A percentile compares a stretch with the other conserved stretches of the same genome.
These are phyloP conservation scores for Fusarium compactum DNA, from an alignment of 2,329 filamentous ascomycete genomes.

Conservation along the genomic window DNA sequence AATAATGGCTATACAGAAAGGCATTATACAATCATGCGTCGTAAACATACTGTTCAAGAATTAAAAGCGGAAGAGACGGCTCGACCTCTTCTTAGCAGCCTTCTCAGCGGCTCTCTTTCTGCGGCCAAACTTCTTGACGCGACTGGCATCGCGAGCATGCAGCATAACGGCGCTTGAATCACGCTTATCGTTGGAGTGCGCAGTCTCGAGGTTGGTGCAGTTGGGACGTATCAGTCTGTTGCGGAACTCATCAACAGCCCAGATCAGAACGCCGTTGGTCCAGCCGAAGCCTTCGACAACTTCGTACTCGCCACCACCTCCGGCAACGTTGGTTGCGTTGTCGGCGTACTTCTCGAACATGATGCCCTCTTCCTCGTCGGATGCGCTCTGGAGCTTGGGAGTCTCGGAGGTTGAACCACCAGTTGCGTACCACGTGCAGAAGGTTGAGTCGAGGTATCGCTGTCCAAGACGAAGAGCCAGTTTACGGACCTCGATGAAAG, in stretches of 20 bases:
- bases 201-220: conserved; percentile 63
- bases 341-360: conserved; percentile 80
- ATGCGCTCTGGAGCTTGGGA: conserved; percentile 62
- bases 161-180: conserved; percentile 61
- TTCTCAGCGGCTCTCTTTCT: conserved; percentile 35
- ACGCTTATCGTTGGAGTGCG: conserved; percentile 52
- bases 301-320: conserved; percentile 75
- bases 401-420: conserved; percentile 69
- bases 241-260: conserved; percentile 72
- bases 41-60: not conserved
- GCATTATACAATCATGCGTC: conserved; percentile 6
- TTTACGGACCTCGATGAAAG: conserved; percentile 65
- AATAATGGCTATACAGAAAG: conserved; percentile 4
- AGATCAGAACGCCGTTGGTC: conserved; percentile 77
- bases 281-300: conserved; percentile 79
- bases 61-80: conserved; percentile 22
- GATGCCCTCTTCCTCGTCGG: conserved; percentile 61
- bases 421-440: conserved; percentile 77
- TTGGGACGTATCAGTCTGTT: conserved; percentile 66
- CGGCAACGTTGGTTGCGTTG: conserved; percentile 69
- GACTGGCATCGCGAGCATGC: conserved; percentile 58
- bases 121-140: conserved; percentile 61
- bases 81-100: conserved; percentile 29
- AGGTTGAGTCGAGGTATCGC: conserved; percentile 74
- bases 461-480: conserved; percentile 71